Evolutionary conservation across 805 yeast species (phyloP), one percentile per base, ranked within the genome.

Genomic region (Scheffersomyces ergatensis): DNA sequence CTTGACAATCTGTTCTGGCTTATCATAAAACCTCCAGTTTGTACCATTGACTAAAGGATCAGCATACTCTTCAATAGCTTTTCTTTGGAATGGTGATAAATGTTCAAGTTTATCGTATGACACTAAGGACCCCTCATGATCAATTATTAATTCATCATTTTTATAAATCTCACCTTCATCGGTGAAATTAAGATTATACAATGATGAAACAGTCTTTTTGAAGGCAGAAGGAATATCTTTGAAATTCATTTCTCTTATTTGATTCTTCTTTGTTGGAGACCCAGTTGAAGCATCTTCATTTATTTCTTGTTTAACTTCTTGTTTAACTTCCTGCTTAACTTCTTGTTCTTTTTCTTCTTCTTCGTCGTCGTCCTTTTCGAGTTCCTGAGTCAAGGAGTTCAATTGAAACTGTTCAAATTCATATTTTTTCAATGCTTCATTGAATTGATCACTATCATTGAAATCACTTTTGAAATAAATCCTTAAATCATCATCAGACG

Each of bases 21-120:
- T 64, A 48, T 89, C 95, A 48, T 80, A 77, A 50, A 60, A 86
- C 40, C 83, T 76, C 97, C 97, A 89, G 27, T 78, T 77, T 4
- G 61, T 45, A 1, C 76, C 68, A 12, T 72, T 60, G 8, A 81
- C 49, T 17, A 87, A 55, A 5, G 80, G 76, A 40, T 73, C 78
- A 1, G 83, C 77, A 1, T 70, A 64, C 54, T 87, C 96, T 51
- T 85, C 95, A 17, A 83, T 62, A 13, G 79, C 49, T 54, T 86
- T 88, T 34, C 87, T 65, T 53, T 84, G 82, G 20, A 67, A 42
- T 1, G 74, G 64, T 0, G 58, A 43, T 19, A 69, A 56, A 8
- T 37, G 7, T 14, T 36, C 24, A 2, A 46, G 20, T 3, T 42
- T 25, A 12, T 32, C 12, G 11, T 42, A 25, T 18, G 35, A 38